These are phyloP conservation scores for Elongisporangium undulatum DNA, from an alignment of 352 stramenopile species.

Conservation along the genomic window DNA sequence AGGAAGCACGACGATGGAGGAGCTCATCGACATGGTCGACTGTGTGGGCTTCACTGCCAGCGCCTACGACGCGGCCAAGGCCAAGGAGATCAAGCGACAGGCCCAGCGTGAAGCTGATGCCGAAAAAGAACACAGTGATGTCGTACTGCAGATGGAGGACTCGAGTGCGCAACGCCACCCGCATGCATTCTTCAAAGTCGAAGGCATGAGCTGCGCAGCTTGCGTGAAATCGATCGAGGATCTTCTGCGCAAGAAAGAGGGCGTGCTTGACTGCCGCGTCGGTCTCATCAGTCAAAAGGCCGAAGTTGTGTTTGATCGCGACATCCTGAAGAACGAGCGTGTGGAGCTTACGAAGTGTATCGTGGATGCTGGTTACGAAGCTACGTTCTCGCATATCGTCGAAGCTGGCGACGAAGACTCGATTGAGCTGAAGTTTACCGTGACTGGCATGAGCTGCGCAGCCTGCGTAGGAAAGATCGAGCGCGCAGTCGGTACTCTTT, in stretches of 20 bases:
- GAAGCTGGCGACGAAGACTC: conserved; percentile 74
- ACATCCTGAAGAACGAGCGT: conserved; percentile 55
- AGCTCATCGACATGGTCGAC: conserved; percentile 76
- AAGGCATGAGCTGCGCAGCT: conserved; percentile 85
- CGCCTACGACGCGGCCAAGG: conserved; percentile 51
- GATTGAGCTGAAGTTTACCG: conserved; percentile 75
- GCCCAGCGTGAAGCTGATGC: conserved; percentile 30
- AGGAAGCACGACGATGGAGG: conserved; percentile 45
- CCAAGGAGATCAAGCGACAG: conserved; percentile 42
- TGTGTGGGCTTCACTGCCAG: conserved; percentile 62
- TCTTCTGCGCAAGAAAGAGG: conserved; percentile 47
- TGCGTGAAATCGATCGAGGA: conserved; percentile 88
- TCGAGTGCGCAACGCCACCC: conserved; percentile 26
- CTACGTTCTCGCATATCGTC: conserved; percentile 72
- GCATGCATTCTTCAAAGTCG: conserved; percentile 74
- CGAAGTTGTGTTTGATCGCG: conserved; percentile 77
- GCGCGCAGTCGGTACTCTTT: conserved; percentile 45
- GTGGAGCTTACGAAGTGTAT: conserved; percentile 51
- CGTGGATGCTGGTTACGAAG: conserved; percentile 70
- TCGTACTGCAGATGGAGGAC: conserved; percentile 27
- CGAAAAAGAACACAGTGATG: conserved; percentile 17
- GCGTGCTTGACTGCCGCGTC: conserved; percentile 75
- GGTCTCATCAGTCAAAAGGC: conserved; percentile 85
- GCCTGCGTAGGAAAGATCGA: conserved; percentile 71
- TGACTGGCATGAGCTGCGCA: conserved; percentile 62